These are phyloP conservation scores for Abrus precatorius DNA, from an alignment of 306 rosid species.

Conservation along the genomic window DNA sequence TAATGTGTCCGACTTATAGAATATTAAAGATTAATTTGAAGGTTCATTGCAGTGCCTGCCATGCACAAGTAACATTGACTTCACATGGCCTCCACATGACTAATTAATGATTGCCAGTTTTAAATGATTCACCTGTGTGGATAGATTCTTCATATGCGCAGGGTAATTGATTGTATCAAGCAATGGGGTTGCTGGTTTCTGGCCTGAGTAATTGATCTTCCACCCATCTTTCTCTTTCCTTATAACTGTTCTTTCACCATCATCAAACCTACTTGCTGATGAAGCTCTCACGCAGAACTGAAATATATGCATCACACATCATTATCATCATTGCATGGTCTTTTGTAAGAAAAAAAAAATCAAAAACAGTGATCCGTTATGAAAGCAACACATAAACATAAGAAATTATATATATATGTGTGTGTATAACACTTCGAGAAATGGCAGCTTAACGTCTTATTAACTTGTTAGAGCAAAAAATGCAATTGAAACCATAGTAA, in stretches of 20 bases:
- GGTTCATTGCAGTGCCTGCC: neutral
- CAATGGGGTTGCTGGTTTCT: constrained; percentile 75
- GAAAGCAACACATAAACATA: neutral
- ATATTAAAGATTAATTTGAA: too few relatives aligned
- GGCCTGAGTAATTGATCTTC: constrained; percentile 60
- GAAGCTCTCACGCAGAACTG: constrained; percentile 66
- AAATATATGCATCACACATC: neutral
- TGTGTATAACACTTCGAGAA: neutral
- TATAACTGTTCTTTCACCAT: constrained; percentile 48
- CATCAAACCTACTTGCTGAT: constrained; percentile 41
- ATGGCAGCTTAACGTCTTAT: neutral
- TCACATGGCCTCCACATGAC: constrained; percentile 15
- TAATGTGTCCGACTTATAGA: too few relatives aligned
- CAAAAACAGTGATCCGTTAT: neutral
- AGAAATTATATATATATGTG: neutral
- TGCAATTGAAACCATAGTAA: neutral
- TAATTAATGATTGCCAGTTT: neutral
- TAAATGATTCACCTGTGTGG: constrained; percentile 55
- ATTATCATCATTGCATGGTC: constrained; percentile 31
- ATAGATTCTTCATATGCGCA: constrained; percentile 76
- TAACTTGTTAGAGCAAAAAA: neutral
- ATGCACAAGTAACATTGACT: neutral
- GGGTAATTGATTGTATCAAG: constrained; percentile 78
- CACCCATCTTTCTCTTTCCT: constrained; percentile 57
- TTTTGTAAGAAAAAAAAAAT: neutral